Percentiles rank a stretch among this genome's conserved stretches.
Evolutionary conservation across 202 grass and related monocot genomes (phyloP).

Genomic region (Setaria viridis): DNA sequence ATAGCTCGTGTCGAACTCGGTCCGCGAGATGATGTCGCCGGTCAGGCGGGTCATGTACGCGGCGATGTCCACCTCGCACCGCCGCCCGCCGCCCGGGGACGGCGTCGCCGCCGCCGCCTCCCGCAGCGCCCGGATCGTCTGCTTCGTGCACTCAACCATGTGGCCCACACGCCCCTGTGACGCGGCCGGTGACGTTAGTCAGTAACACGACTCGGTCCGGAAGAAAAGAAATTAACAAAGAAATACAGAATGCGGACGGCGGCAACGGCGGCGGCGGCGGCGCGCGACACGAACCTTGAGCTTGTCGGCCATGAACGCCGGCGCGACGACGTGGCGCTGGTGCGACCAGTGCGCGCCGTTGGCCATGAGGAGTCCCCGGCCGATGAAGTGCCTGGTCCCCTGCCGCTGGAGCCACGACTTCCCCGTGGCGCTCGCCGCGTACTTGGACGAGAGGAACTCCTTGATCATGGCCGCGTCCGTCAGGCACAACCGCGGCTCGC

Average conservation of each 20-base stretch:
- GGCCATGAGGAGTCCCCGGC: conserved; percentile 87
- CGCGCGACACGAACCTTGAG: conserved; percentile 67
- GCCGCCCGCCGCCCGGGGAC: conserved; percentile 10
- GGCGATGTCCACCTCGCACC: conserved; percentile 70
- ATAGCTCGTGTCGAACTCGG: conserved; percentile 90
- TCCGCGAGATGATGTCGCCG: conserved; percentile 85
- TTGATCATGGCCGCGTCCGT: conserved; percentile 84
- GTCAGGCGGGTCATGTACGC: conserved; percentile 78
- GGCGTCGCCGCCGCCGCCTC: conserved; percentile 43
- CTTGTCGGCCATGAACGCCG: conserved; percentile 94
- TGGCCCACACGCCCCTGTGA: conserved; percentile 67
- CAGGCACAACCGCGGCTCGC: conserved; percentile 87
- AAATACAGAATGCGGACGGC: neutral
- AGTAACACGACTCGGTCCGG: neutral
- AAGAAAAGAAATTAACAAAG: neutral
- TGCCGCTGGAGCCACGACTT: conserved; percentile 89
- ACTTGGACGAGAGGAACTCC: conserved; percentile 86
- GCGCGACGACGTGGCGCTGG: conserved; percentile 93
- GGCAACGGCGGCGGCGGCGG: neutral
- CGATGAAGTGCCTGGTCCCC: conserved; percentile 81
- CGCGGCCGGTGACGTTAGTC: neutral
- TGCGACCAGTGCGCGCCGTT: conserved; percentile 82
- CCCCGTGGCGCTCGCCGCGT: conserved; percentile 68
- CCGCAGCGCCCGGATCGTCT: conserved; percentile 54
- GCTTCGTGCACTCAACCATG: conserved; percentile 95